A percentile compares a stretch with the other conserved stretches of the same genome.
phyloP scores from a whole-genome alignment of 2,329 filamentous ascomycete genomes.

The Sporothrix variecibatus region DNA sequence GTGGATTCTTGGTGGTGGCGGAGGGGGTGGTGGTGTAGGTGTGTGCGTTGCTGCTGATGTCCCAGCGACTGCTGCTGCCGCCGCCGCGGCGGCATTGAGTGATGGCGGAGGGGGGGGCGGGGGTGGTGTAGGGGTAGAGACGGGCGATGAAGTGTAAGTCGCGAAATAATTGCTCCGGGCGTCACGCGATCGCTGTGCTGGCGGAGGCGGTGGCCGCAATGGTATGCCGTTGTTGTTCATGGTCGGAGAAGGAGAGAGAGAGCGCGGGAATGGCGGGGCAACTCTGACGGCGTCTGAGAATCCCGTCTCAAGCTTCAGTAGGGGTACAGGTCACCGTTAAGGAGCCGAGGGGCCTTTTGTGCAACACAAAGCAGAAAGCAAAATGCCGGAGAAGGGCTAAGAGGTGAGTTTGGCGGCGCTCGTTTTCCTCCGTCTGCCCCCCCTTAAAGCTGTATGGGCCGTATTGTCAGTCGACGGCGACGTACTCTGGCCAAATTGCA shows the following conservation, averaged over 20 bases:
- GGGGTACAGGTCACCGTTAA: neutral
- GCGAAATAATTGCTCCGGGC: slow-evolving; percentile 58
- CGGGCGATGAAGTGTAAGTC: slow-evolving; percentile 45
- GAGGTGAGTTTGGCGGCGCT: neutral
- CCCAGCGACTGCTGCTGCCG: neutral
- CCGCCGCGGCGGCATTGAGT: neutral
- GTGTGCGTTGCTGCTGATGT: neutral
- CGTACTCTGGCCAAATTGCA: neutral
- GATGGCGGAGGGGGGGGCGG: slow-evolving; percentile 21
- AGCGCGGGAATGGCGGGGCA: neutral
- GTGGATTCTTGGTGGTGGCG: slow-evolving; percentile 27
- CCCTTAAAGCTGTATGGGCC: neutral
- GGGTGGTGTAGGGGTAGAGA: slow-evolving; percentile 1
- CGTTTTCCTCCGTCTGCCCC: neutral
- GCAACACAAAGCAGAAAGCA: neutral
- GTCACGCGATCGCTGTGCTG: slow-evolving; percentile 21
- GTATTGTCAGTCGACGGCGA: neutral
- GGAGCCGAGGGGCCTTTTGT: neutral
- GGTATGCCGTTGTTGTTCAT: slow-evolving; percentile 26
- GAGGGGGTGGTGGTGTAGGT: slow-evolving; percentile 23
- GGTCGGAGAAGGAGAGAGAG: neutral
- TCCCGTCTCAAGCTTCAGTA: neutral
- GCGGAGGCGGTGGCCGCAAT: slow-evolving; percentile 25
- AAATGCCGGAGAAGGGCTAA: neutral
- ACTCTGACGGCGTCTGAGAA: neutral